Evolutionary conservation across 202 grass and related monocot genomes (phyloP), one percentile per base, ranked within the genome.

Genomic region (Bolboschoenoplectus hybrid): DNA sequence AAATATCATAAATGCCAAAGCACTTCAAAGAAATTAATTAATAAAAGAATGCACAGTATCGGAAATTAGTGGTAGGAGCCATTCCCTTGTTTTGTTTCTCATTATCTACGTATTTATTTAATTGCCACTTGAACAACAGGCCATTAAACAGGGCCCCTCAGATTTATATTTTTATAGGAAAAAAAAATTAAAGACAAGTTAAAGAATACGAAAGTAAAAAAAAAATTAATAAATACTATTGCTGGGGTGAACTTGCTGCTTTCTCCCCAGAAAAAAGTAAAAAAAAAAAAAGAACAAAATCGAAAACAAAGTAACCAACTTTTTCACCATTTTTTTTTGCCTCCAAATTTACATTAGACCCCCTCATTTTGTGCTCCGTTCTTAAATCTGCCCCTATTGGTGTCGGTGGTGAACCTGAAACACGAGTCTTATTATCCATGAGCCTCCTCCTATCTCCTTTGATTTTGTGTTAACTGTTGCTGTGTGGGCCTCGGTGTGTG

Each of bases 161-260:
- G 6, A 81, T 87, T 84, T 69, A 84, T 84, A 56, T 26, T 83
- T 82, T 83, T 26, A 69, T 69, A 70, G 56, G 13, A 89, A 79
- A 35, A 85, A 20, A 63, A 85, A 39, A 47, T 82, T 40, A 20
- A 85, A 60, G 63, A 81, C 64, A 56, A 9, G 32, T 47, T 5
- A 26, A 85, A 80, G 88, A 89, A 85, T 94, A 97, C 87, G 84
- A 91, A 94, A 91, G 82, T 66, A 83, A 91, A 78, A 89, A 64
- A 88, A 90, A 86, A 74, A 19, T 89, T 87, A 90, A 97, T 92
- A 92, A 97, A 97, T 97, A 97, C 88, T 97, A 94, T 90, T 26
- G 88, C 83, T 86, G 64, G 89, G 89, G 88, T 84, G 77, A 6
- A 40, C 73, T 89, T 84, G 78, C 86, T 69, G 81, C 65, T 17